Percentiles rank a stretch among this genome's conserved stretches.
These are phyloP conservation scores for Sclerotinia subarctica DNA, from an alignment of 2,329 filamentous ascomycete genomes.

Conservation along the genomic window DNA sequence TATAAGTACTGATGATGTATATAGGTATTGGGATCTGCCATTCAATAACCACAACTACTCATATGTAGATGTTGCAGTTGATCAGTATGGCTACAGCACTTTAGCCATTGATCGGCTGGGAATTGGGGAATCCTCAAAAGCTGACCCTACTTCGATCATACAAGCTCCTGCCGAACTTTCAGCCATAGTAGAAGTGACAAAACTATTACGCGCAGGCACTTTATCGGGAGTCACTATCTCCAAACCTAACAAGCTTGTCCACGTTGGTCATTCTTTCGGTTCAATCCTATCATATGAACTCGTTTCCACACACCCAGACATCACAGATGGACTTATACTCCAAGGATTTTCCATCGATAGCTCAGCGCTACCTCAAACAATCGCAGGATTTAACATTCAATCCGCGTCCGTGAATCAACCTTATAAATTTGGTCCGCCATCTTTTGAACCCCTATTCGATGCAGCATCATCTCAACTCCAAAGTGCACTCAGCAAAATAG, in stretches of 20 bases:
- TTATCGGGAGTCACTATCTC: neutral
- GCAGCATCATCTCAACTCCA: neutral
- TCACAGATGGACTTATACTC: slow-evolving; percentile 17
- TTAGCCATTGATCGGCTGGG: slow-evolving; percentile 14
- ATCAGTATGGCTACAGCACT: slow-evolving; percentile 17
- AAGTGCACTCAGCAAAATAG: neutral
- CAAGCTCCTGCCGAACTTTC: slow-evolving; percentile 17
- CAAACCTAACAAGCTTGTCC: slow-evolving; percentile 6
- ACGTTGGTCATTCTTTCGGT: slow-evolving; percentile 18
- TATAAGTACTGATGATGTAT: neutral
- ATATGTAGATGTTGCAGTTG: slow-evolving; percentile 15
- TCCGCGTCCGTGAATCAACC: slow-evolving; percentile 1
- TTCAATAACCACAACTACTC: slow-evolving; percentile 15
- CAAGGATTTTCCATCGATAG: slow-evolving; percentile 15
- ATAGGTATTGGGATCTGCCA: slow-evolving; percentile 17
- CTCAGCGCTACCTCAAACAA: neutral
- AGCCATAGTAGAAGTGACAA: slow-evolving; percentile 12
- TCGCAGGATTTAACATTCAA: slow-evolving; percentile 3
- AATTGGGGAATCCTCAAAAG: slow-evolving; percentile 14
- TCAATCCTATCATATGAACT: slow-evolving; percentile 14
- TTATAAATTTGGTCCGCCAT: neutral
- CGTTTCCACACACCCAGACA: slow-evolving; percentile 1
- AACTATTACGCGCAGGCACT: neutral
- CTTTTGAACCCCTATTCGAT: neutral
- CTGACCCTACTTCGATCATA: slow-evolving; percentile 4